Evolutionary conservation across 768 basidiomycete genomes (phyloP).

Genomic region (Podaxis mareebaensis): DNA sequence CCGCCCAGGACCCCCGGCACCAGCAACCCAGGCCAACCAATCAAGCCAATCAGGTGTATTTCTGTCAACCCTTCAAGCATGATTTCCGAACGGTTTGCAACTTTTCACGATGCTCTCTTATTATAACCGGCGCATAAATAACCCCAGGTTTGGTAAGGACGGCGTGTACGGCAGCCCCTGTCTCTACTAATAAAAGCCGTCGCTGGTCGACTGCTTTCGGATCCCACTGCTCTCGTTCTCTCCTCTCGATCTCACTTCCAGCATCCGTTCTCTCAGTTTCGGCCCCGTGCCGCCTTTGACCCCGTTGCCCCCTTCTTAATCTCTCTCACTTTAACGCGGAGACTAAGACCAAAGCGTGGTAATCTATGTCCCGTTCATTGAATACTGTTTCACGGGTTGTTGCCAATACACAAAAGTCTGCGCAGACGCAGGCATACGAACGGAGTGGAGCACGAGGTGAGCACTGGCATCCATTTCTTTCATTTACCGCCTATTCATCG

Average conservation of each 20-base stretch:
- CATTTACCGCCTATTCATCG: background rate
- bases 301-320: background rate
- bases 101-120: background rate
- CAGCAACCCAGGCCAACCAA: background rate
- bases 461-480: background rate
- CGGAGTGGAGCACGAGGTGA: slow-evolving; percentile 4
- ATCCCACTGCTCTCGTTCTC: background rate
- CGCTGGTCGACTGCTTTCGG: slow-evolving; percentile 3
- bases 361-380: slow-evolving; percentile 13
- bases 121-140: slow-evolving; percentile 7
- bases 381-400: slow-evolving; percentile 12
- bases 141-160: slow-evolving; percentile 12
- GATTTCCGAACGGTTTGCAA: background rate
- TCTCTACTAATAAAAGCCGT: background rate
- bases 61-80: background rate
- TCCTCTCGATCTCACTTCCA: background rate
- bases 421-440: slow-evolving; percentile 7
- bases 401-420: slow-evolving; percentile 2
- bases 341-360: background rate
- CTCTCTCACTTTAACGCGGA: background rate
- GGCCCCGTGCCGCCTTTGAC: background rate
- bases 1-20: background rate
- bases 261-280: background rate
- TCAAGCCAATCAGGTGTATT: background rate
- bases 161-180: background rate